Conservation (phyloP, 495 filamentous ascomycete genomes). For the Penicillium maclennaniae region DNA sequence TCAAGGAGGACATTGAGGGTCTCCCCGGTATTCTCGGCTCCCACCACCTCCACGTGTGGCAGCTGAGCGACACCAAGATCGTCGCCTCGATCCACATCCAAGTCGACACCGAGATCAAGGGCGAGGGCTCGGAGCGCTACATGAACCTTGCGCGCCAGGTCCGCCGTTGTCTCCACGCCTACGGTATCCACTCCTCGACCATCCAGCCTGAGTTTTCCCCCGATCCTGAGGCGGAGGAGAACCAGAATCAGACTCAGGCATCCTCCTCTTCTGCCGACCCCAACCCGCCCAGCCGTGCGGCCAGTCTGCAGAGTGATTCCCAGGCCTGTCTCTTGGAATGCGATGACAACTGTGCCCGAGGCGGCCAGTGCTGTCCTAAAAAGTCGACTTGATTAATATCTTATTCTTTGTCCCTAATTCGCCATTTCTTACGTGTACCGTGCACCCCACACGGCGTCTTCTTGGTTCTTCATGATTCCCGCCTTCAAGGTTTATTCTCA, state of each 20-base stretch:
- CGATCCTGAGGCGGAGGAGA: slow-evolving; percentile 52
- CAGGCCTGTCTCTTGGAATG: slow-evolving; percentile 80
- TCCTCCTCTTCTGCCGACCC: slow-evolving; percentile 28
- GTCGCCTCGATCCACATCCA: slow-evolving; percentile 91
- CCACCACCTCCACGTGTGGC: slow-evolving; percentile 97
- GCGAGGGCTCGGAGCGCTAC: slow-evolving; percentile 70
- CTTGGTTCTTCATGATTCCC: background rate
- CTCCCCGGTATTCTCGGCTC: slow-evolving; percentile 82
- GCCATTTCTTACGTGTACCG: too few relatives aligned
- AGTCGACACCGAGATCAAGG: slow-evolving; percentile 70
- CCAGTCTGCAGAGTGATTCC: slow-evolving; percentile 49
- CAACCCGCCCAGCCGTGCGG: slow-evolving; percentile 39
- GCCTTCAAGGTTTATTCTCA: background rate
- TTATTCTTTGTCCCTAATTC: background rate
- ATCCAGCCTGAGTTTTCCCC: slow-evolving; percentile 94
- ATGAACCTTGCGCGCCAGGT: slow-evolving; percentile 83
- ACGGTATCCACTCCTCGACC: slow-evolving; percentile 95
- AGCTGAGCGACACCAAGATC: slow-evolving; percentile 87
- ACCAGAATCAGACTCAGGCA: slow-evolving; percentile 16
- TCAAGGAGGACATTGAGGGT: slow-evolving; percentile 83
- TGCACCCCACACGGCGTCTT: background rate
- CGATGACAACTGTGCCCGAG: slow-evolving; percentile 71
- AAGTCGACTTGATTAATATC: slow-evolving; percentile 23
- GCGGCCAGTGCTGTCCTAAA: slow-evolving; percentile 67
- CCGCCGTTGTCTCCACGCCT: slow-evolving; percentile 82